Percentiles rank a stretch among this genome's conserved stretches.
phyloP scores from a whole-genome alignment of 805 yeast species.

The Lipomyces starkeyi region DNA sequence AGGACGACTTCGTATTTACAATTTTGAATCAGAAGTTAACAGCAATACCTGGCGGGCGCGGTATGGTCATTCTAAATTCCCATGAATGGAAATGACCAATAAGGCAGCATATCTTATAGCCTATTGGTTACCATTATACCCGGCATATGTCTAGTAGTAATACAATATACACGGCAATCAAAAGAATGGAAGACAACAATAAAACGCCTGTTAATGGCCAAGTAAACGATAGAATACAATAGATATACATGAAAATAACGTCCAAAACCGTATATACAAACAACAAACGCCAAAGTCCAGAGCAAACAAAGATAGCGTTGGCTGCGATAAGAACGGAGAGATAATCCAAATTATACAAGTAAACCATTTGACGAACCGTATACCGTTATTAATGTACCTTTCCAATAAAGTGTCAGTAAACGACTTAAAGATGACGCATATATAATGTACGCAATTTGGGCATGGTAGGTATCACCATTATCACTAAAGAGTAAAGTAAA shows the following conservation, averaged over 20 bases:
- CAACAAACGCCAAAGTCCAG: conserved; percentile 1
- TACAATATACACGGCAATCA: neutral
- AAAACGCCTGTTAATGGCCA: neutral
- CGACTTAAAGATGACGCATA: neutral
- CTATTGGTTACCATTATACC: neutral
- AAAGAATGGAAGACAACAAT: neutral
- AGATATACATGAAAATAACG: neutral
- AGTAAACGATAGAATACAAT: neutral
- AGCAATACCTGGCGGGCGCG: no score
- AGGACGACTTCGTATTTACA: neutral
- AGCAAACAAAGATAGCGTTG: neutral
- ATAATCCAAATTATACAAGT: neutral
- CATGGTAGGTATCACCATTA: neutral
- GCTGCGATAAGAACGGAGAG: neutral
- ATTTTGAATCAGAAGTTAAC: no score
- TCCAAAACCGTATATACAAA: conserved; percentile 1
- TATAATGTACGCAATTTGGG: neutral
- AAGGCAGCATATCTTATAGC: neutral
- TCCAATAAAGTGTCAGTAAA: neutral
- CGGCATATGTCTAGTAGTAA: neutral
- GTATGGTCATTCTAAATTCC: neutral
- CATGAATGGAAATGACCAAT: neutral
- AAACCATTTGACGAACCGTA: neutral
- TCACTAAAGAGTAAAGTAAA: no score
- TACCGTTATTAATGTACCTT: neutral